Evolutionary conservation across 352 stramenopile genomes (phyloP), one percentile per base, ranked within the genome.

Genomic region (Elongisporangium undulatum): DNA sequence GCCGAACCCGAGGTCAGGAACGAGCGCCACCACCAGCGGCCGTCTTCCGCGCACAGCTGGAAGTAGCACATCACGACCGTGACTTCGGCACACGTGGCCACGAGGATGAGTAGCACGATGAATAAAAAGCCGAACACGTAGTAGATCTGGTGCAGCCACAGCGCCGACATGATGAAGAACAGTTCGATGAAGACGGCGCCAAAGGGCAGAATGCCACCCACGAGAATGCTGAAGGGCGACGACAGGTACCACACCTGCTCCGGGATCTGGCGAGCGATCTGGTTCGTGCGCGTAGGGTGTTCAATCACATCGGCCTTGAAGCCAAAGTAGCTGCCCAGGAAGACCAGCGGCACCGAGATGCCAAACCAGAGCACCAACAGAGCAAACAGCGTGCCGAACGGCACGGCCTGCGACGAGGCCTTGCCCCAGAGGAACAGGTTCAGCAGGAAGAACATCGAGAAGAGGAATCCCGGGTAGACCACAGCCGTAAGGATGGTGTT

Each of bases 41-140:
- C 99, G 87, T 99, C 97, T 82, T 99, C 98, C 52, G 87, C 93
- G 63, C 97, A 99, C 8, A 99, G 85, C 82, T 99, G 97, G 72
- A 99, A 98, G 90, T 99, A 99, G 73, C 94, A 99, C 91, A 99
- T 97, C 21, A 99, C 97, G 56, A 99, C 97, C 39, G 95, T 97
- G 48, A 99, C 98, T 74, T 99, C 94, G 0, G 97, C 97, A 72
- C 96, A 99, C 22, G 97, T 99, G 17, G 97, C 88, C 15, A 97
- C 82, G 34, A 99, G 79, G 67, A 99, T 99, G 26, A 99, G 61
- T 51, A 99, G 76, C 52, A 99, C 97, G 55, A 98, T 95, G 67
- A 99, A 97, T 49, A 99, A 79, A 73, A 99, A 99, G 55, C 98
- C 97, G 77, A 99, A 99, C 38, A 99, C 96, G 82, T 99, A 99